These are phyloP conservation scores for Calonectria honghensis DNA, from an alignment of 2,329 filamentous ascomycete species.

Conservation along the genomic window DNA sequence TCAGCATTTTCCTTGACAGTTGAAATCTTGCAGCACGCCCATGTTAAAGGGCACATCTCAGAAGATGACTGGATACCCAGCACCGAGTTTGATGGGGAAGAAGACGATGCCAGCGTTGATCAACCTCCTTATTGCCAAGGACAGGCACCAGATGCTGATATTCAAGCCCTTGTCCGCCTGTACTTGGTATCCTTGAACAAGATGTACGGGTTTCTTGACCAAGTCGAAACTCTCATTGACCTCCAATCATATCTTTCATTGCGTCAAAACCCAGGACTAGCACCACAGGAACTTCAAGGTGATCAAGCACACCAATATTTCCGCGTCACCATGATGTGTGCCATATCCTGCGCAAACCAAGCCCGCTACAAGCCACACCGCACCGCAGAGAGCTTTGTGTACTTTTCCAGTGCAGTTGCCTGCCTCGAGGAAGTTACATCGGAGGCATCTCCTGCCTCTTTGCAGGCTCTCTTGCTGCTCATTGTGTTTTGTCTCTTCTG, in stretches of 20 bases:
- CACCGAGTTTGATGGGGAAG: neutral
- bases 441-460: neutral
- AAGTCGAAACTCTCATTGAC: conserved; percentile 43
- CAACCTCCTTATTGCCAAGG: neutral
- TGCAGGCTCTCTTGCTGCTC: neutral
- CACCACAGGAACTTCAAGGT: conserved; percentile 5
- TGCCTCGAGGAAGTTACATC: neutral
- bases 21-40: neutral
- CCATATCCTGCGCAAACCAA: conserved; percentile 33
- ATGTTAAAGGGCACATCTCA: neutral
- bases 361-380: conserved; percentile 11
- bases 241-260: neutral
- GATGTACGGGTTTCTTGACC: conserved; percentile 36
- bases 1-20: neutral
- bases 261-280: neutral
- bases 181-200: conserved; percentile 33
- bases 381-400: neutral
- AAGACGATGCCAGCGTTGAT: neutral
- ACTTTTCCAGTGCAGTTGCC: neutral
- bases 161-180: neutral
- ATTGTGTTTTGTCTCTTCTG: neutral
- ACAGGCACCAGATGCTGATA: neutral
- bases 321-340: conserved; percentile 35
- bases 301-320: conserved; percentile 32
- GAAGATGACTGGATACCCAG: neutral